These are phyloP conservation scores for Agrocybe chaxingu DNA, from an alignment of 768 basidiomycete genomes.

Conservation along the genomic window DNA sequence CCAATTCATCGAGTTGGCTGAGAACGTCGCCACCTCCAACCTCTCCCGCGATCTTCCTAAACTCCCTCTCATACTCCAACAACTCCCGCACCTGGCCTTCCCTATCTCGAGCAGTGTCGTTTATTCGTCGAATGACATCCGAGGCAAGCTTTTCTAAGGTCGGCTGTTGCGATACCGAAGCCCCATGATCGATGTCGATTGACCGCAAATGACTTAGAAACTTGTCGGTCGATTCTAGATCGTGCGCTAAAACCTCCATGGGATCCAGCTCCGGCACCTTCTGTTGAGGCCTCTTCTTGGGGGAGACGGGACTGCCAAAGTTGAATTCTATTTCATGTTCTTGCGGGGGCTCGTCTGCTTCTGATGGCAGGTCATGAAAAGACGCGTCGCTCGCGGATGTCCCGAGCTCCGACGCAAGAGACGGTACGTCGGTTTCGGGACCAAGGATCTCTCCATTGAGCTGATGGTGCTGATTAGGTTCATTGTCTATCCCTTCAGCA, in stretches of 20 bases:
- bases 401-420: conserved; percentile 43
- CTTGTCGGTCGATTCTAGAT: conserved; percentile 73
- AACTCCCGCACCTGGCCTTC: conserved; percentile 81
- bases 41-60: conserved; percentile 73
- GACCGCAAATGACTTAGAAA: conserved; percentile 72
- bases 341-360: conserved; percentile 24
- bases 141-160: conserved; percentile 69
- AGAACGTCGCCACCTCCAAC: conserved; percentile 75
- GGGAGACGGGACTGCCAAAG: conserved; percentile 35
- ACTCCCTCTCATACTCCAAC: conserved; percentile 74
- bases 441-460: conserved; percentile 27
- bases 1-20: conserved; percentile 63
- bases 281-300: conserved; percentile 25
- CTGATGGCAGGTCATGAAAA: conserved; percentile 24
- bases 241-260: conserved; percentile 68
- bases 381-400: conserved; percentile 23
- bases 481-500: conserved; percentile 74
- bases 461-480: conserved; percentile 17
- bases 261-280: conserved; percentile 50
- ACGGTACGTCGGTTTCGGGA: conserved; percentile 27
- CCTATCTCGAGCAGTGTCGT: conserved; percentile 71
- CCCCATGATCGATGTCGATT: conserved; percentile 54
- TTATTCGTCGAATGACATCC: conserved; percentile 72
- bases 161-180: conserved; percentile 34
- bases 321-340: conserved; percentile 35